Conservation (phyloP, 116 monocot species). For the Iris pallida region DNA sequence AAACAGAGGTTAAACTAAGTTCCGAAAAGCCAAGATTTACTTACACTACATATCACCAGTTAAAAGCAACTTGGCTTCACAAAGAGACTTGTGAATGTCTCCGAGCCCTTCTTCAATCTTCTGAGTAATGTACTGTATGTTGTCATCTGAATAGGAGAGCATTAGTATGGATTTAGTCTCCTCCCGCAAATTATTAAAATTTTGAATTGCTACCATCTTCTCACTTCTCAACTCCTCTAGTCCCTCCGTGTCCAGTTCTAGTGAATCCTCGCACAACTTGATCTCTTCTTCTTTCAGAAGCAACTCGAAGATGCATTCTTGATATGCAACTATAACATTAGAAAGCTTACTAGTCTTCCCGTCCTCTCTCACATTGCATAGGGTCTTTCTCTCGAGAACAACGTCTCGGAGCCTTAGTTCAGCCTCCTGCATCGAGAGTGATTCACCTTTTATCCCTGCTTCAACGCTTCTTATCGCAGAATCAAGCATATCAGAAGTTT, state of each 20-base stretch:
- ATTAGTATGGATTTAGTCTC: conserved; percentile 10
- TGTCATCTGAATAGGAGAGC: conserved; percentile 1
- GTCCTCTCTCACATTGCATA: conserved; percentile 28
- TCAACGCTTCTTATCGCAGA: conserved; percentile 34
- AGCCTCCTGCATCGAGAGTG: conserved; percentile 27
- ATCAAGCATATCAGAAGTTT: conserved; percentile 34
- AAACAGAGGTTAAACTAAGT: no score
- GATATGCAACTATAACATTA: conserved; percentile 50
- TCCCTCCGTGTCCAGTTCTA: conserved; percentile 20
- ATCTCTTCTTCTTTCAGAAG: conserved; percentile 55
- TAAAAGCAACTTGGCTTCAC: conserved; percentile 27
- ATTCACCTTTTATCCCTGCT: conserved; percentile 22
- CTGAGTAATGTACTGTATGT: conserved; percentile 11
- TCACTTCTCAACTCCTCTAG: conserved; percentile 36
- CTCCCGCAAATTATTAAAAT: conserved; percentile 26
- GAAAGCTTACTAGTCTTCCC: conserved; percentile 24
- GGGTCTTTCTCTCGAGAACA: conserved; percentile 32
- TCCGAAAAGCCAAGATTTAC: no score
- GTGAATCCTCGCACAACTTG: conserved; percentile 26
- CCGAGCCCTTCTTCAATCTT: conserved; percentile 21
- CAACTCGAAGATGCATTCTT: conserved; percentile 40
- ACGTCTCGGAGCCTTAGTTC: conserved; percentile 25
- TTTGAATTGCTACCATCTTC: conserved; percentile 15
- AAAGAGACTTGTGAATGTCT: conserved; percentile 16
- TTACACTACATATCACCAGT: conserved; percentile 10